These are phyloP conservation scores for Rhizoctonia solani DNA, from an alignment of 1,284 basidiomycete species.

Conservation along the genomic window DNA sequence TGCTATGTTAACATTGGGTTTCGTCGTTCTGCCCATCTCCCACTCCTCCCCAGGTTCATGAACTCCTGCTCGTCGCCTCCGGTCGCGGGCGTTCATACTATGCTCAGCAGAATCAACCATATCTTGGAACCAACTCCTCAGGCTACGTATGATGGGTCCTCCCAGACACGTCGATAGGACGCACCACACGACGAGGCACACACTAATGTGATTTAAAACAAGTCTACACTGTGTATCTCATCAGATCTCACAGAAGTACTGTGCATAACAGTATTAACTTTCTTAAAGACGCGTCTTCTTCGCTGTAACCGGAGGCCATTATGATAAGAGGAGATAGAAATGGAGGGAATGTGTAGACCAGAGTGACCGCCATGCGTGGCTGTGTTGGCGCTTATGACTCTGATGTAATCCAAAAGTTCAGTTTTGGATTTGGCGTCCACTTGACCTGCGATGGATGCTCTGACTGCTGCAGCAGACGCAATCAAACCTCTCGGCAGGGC, in stretches of 20 bases:
- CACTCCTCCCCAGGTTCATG: conserved; percentile 26
- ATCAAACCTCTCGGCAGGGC: conserved; percentile 50
- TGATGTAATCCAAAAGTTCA: conserved; percentile 15
- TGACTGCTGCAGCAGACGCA: conserved; percentile 71
- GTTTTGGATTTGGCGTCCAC: conserved; percentile 17
- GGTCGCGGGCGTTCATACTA: conserved; percentile 13
- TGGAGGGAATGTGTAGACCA: background rate
- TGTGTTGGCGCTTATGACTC: conserved; percentile 5
- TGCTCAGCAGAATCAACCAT: background rate
- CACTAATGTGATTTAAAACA: background rate
- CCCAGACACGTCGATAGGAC: conserved; percentile 31
- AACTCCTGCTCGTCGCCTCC: conserved; percentile 23
- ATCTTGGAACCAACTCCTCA: conserved; percentile 2
- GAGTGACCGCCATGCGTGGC: background rate
- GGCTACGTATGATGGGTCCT: conserved; percentile 23
- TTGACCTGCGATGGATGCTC: conserved; percentile 59
- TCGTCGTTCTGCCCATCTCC: conserved; percentile 30
- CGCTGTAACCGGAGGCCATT: background rate
- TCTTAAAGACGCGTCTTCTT: conserved; percentile 23
- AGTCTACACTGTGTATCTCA: background rate
- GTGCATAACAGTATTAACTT: conserved; percentile 25
- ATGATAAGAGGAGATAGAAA: background rate
- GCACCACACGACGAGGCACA: conserved; percentile 26
- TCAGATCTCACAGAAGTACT: conserved; percentile 12
- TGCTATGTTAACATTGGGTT: conserved; percentile 21